Evolutionary conservation across 2,329 filamentous ascomycete genomes (phyloP), one percentile per base, ranked within the genome.

Genomic region (Penicillium verrucosum): DNA sequence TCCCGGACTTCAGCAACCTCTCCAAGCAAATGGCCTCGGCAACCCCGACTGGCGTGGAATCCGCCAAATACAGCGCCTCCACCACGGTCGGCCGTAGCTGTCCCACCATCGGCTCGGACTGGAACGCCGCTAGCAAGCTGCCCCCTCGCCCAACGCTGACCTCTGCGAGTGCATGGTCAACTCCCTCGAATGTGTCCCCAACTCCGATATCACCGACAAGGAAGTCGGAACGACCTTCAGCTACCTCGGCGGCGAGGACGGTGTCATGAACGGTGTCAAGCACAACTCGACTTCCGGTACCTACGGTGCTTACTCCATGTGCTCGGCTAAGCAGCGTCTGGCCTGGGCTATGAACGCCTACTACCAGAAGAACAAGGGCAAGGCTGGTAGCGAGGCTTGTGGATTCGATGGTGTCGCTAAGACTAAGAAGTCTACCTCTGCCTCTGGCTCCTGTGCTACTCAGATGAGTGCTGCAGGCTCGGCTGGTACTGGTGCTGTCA

Each of bases 81-180:
- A 92, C 91, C 82, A 85, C 83, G 49, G 79, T 85, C 25, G 81
- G 84, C 50, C 80, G 80, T 54, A 72, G 82, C 45, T 99, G 94
- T 84, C 94, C 94, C 25, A 78, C 78, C 16, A 76, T 87, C 56
- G 78, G 75, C 65, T 64, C 75, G 37, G 79, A 78, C 69, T 99
- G 94, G 93, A 79, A 82, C 64, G 89, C 90, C 51, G 81, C 60
- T 32, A 80, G 81, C 42, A 79, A 78, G 56, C 89, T 99, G 34
- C 94, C 94, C 29, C 92, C 10, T 84, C 84, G 11, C 92, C 92
- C 61, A 90, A 97, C 78, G 70, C 84, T 44, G 70, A 85, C 43
- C 86, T 96, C 45, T 99, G 94, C 82, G 75, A 81, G 56, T 99
- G 94, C 84, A 96, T 96, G 90, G 82, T 84, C 73, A 79, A 84